phyloP scores from a whole-genome alignment of 148 eudicot species.

The Oxyria digyna region DNA sequence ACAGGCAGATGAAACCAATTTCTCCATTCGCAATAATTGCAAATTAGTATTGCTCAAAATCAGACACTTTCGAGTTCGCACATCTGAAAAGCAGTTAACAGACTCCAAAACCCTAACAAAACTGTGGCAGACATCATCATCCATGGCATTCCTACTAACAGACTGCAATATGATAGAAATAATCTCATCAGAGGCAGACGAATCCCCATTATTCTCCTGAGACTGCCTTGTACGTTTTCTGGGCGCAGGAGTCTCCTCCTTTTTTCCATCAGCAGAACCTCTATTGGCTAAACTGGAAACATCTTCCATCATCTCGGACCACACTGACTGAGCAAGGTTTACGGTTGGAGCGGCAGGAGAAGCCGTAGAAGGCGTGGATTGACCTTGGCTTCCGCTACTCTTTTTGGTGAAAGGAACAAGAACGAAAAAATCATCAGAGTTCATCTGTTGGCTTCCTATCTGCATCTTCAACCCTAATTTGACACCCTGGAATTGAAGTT shows the following conservation, averaged over 20 bases:
- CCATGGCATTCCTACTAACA: slow-evolving; percentile 19
- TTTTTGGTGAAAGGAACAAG: slow-evolving; percentile 68
- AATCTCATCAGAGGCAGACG: slow-evolving; percentile 19
- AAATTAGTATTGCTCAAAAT: slow-evolving; percentile 24
- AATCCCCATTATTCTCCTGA: slow-evolving; percentile 16
- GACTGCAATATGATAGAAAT: slow-evolving; percentile 26
- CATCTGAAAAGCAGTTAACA: slow-evolving; percentile 42
- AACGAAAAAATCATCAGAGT: slow-evolving; percentile 46
- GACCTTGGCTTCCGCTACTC: slow-evolving; percentile 18
- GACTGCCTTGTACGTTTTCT: slow-evolving; percentile 27
- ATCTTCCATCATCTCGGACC: slow-evolving; percentile 65
- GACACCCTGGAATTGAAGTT: slow-evolving; percentile 23
- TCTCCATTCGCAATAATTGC: slow-evolving; percentile 12
- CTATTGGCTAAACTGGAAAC: slow-evolving; percentile 28
- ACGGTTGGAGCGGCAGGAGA: slow-evolving; percentile 17
- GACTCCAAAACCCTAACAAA: slow-evolving; percentile 38
- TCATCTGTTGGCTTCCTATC: slow-evolving; percentile 30
- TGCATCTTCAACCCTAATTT: slow-evolving; percentile 38
- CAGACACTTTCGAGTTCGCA: slow-evolving; percentile 39
- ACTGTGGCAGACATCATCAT: slow-evolving; percentile 24
- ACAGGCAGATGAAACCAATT: slow-evolving; percentile 42
- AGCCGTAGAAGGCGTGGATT: slow-evolving; percentile 13
- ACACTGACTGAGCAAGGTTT: slow-evolving; percentile 39
- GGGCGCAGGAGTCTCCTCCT: neutral
- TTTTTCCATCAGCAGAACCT: neutral